A percentile compares a stretch with the other conserved stretches of the same genome.
Conservation (phyloP, 345 rosid species). For the Pseudoturritis turrita region DNA sequence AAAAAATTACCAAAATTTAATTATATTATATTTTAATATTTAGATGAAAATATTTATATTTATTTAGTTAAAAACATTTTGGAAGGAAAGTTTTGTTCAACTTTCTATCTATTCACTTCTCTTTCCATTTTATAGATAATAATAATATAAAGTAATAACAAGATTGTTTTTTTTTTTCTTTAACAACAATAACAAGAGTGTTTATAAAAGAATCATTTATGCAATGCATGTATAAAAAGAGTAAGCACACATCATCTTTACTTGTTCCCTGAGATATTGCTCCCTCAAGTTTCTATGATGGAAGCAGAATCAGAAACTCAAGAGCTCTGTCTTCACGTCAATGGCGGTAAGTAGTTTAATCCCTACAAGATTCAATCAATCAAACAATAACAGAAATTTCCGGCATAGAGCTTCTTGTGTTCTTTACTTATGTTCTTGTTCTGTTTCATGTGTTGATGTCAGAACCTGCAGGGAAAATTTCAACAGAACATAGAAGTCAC, state of each 20-base stretch:
- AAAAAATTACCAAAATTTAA: too few relatives aligned
- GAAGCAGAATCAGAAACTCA: conserved; percentile 31
- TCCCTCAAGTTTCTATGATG: conserved; percentile 4
- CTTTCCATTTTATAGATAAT: background rate
- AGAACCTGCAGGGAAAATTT: conserved; percentile 3
- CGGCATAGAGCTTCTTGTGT: background rate
- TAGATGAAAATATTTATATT: background rate
- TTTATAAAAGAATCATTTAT: background rate
- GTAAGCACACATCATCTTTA: conserved; percentile 24
- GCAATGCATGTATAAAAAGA: background rate
- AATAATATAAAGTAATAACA: background rate
- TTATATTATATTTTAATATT: background rate
- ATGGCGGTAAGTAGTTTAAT: conserved; percentile 6
- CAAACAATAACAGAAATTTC: background rate
- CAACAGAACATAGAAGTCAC: conserved; percentile 13
- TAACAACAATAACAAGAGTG: background rate
- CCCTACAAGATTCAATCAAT: background rate
- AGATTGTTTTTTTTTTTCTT: background rate
- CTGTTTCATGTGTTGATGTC: conserved; percentile 7
- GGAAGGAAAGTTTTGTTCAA: too few relatives aligned
- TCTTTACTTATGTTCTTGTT: conserved; percentile 2
- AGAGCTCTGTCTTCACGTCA: conserved; percentile 26
- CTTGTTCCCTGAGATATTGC: conserved; percentile 21
- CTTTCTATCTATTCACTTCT: background rate
- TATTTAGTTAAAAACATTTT: background rate